Conservation (phyloP, 306 rosid genomes). For the Prunus mongolica region DNA sequence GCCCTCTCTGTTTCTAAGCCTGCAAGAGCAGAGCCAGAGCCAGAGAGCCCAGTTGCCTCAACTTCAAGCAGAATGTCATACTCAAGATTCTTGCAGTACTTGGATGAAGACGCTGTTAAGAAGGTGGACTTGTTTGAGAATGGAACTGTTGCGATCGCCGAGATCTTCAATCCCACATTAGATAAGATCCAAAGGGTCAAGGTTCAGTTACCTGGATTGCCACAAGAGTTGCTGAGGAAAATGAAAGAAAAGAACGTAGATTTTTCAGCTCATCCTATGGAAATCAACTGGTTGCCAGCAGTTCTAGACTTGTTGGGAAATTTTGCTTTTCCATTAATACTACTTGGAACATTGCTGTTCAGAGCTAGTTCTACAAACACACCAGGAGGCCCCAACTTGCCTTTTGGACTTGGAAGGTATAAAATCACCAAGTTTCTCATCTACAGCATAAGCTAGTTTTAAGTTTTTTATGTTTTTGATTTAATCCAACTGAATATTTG, state of each 20-base stretch:
- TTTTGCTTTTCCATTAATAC: constrained; percentile 63
- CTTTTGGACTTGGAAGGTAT: constrained; percentile 80
- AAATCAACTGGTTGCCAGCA: constrained; percentile 40
- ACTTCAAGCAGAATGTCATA: constrained; percentile 58
- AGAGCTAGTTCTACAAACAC: constrained; percentile 41
- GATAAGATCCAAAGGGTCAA: constrained; percentile 66
- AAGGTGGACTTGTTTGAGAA: constrained; percentile 74
- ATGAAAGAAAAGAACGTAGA: constrained; percentile 57
- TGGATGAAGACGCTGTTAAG: constrained; percentile 57
- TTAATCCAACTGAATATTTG: neutral
- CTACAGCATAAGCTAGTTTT: neutral
- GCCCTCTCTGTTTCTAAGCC: constrained; percentile 33
- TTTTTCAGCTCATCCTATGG: constrained; percentile 61
- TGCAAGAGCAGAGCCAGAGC: constrained; percentile 56
- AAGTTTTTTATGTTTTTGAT: neutral
- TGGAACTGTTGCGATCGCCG: constrained; percentile 69
- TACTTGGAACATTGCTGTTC: constrained; percentile 48
- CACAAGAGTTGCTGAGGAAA: constrained; percentile 53
- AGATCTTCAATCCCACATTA: constrained; percentile 49
- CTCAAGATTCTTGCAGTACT: constrained; percentile 65
- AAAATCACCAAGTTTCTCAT: neutral
- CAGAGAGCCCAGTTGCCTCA: constrained; percentile 52
- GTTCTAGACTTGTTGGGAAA: constrained; percentile 50
- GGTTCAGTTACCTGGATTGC: constrained; percentile 68
- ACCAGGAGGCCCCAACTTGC: constrained; percentile 67